phyloP scores from a whole-genome alignment of 2,329 filamentous ascomycete species.

The Colletotrichum plurivorum region DNA sequence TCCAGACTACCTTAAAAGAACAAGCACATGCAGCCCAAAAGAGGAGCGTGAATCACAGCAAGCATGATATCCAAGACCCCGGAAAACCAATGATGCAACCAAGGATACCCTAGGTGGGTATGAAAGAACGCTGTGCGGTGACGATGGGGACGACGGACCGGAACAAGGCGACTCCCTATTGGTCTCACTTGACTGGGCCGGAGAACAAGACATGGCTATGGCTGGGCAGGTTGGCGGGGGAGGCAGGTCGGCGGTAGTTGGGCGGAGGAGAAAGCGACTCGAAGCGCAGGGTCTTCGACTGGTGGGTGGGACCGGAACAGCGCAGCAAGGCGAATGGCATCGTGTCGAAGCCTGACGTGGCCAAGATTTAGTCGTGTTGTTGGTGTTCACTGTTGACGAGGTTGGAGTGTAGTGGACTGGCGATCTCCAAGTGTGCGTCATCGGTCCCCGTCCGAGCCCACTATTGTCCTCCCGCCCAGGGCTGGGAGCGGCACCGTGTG shows the following conservation, averaged over 20 bases:
- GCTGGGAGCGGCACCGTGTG: no score
- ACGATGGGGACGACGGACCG: constrained; percentile 21
- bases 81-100: constrained; percentile 36
- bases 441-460: constrained; percentile 21
- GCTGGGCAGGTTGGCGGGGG: background rate
- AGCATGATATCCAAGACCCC: constrained; percentile 14
- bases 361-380: constrained; percentile 37
- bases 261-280: background rate
- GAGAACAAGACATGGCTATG: background rate
- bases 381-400: constrained; percentile 4
- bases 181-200: constrained; percentile 25
- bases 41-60: constrained; percentile 23
- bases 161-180: constrained; percentile 8
- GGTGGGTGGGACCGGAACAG: constrained; percentile 17
- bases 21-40: constrained; percentile 8
- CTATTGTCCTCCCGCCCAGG: background rate
- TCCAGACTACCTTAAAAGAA: constrained; percentile 10
- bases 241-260: constrained; percentile 11
- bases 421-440: constrained; percentile 38
- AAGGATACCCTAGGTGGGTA: constrained; percentile 24
- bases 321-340: constrained; percentile 15
- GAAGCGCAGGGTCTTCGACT: no score
- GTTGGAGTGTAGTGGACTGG: constrained; percentile 1
- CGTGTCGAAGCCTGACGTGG: constrained; percentile 34
- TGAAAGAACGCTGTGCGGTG: constrained; percentile 25